Base-by-base conservation (phyloP, 2,329 filamentous ascomycete genomes). In the Hortaea werneckii region DNA sequence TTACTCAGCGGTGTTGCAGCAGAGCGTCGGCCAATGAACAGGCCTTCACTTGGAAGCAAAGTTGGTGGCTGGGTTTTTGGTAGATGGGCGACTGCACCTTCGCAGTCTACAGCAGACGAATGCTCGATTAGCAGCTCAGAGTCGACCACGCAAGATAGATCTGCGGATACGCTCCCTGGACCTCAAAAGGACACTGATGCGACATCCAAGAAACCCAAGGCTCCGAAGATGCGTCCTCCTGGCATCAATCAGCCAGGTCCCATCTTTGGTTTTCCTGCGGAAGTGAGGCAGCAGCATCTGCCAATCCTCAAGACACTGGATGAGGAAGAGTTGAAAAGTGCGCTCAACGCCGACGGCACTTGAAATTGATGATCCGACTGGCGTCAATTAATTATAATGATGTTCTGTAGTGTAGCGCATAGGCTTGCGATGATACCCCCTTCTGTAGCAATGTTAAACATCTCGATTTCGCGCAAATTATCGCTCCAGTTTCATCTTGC, bases 211-310 rank as follows among this genome's bases (percentile, higher is more conserved):
- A 65, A 52, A 45, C 65, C 67, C 8, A 69, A 60, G 47, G 45
- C 32, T 9, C 32, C 32, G n/a, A 35, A 35, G 9, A 69, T 38
- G 73, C n/a, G 85, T 38, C 66, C 76, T 4, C 77, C 84, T 1
- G 86, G 86, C 0, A 87, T 92, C 59, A 92, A 92, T 57, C 86
- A 90, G 60, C 74, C 78, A 1, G 86, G 86, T 0, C 74, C 79
- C 0, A 82, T 92, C 38, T 78, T 83, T 0, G 85, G 86, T 0
- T 83, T 90, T 52, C 72, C 78, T 65, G 58, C 76, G 66, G 64
- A 77, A 64, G 58, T 76, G 66, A 63, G 71, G 63, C 32, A 77
- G 1, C 75, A 78, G 2, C 50, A 54, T 45, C 71, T 74, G 37
- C 75, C 85, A 8, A 73, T 76, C 11, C 69, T 82, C 0, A 73